Evolutionary conservation across 768 basidiomycete species (phyloP).

Genomic region (Leccinum broughii): DNA sequence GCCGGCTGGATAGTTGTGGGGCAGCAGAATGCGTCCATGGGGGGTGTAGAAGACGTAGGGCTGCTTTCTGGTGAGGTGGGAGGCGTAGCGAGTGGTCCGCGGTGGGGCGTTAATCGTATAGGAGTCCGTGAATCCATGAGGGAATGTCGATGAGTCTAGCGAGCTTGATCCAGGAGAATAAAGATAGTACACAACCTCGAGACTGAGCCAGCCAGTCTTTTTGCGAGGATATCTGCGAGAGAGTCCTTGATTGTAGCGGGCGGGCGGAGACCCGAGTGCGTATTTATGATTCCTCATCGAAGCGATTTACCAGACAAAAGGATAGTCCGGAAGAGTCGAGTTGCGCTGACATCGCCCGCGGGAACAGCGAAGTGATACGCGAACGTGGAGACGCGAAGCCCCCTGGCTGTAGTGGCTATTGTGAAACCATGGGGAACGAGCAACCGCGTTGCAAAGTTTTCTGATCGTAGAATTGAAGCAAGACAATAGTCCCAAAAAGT

Average conservation of each 20-base stretch:
- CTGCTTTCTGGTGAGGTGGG: conserved; percentile 18
- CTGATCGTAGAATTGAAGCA: conserved; percentile 10
- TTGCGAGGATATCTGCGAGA: conserved; percentile 10
- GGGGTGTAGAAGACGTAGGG: conserved; percentile 16
- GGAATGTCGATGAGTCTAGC: conserved; percentile 17
- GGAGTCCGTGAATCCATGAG: conserved; percentile 30
- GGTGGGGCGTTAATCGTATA: conserved; percentile 23
- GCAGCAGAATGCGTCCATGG: conserved; percentile 9
- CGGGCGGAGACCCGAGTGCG: neutral
- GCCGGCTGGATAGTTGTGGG: conserved; percentile 3
- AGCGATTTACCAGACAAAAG: conserved; percentile 24
- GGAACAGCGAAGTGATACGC: conserved; percentile 14
- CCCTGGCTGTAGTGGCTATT: conserved; percentile 23
- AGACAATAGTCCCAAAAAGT: conserved; percentile 26
- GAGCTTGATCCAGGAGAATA: conserved; percentile 14
- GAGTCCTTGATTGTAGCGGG: conserved; percentile 12
- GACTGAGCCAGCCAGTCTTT: conserved; percentile 34
- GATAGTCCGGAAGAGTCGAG: conserved; percentile 3
- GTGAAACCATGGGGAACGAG: conserved; percentile 32
- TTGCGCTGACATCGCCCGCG: conserved; percentile 2
- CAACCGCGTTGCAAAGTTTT: neutral
- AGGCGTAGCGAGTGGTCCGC: conserved; percentile 31
- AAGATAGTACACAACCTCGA: conserved; percentile 17
- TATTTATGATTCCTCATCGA: conserved; percentile 26
- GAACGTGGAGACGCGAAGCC: conserved; percentile 22